phyloP scores from a whole-genome alignment of 371 early-diverging fungal genomes.

The Sporodiniella umbellata region DNA sequence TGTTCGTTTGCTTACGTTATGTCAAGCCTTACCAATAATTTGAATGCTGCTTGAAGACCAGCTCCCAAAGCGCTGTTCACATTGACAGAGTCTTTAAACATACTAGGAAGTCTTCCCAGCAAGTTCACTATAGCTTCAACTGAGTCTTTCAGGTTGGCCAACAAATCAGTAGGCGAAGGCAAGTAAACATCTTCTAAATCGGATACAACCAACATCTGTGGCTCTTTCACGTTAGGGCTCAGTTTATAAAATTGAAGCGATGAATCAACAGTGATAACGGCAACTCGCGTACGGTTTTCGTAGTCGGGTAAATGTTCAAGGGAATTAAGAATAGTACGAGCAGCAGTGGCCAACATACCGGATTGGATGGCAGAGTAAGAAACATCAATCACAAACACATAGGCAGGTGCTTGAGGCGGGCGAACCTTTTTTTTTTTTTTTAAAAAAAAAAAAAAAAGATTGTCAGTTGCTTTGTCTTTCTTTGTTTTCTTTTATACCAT shows the following conservation, averaged over 20 bases:
- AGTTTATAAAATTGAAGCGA: slow-evolving; percentile 90
- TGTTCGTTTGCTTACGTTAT: not conserved
- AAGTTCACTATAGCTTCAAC: slow-evolving; percentile 67
- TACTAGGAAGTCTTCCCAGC: slow-evolving; percentile 70
- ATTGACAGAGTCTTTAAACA: slow-evolving; percentile 81
- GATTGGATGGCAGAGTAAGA: slow-evolving; percentile 84
- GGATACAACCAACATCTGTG: slow-evolving; percentile 90
- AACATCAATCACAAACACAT: slow-evolving; percentile 92
- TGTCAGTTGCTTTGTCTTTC: not conserved
- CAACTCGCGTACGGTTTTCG: slow-evolving; percentile 86
- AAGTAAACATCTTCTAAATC: slow-evolving; percentile 90
- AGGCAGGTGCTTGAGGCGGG: slow-evolving; percentile 93
- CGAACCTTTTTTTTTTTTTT: slow-evolving; percentile 37
- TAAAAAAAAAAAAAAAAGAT: slow-evolving; percentile 1
- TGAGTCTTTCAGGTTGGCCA: slow-evolving; percentile 83
- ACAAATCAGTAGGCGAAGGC: slow-evolving; percentile 81
- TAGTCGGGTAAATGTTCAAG: slow-evolving; percentile 87
- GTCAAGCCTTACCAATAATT: slow-evolving; percentile 70
- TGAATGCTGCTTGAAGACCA: slow-evolving; percentile 82
- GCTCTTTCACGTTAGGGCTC: slow-evolving; percentile 59
- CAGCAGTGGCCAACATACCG: slow-evolving; percentile 69
- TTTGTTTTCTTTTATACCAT: slow-evolving; percentile 20
- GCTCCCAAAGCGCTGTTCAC: slow-evolving; percentile 80
- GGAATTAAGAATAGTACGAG: slow-evolving; percentile 77
- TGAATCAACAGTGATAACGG: slow-evolving; percentile 87